These are phyloP conservation scores for Wickerhamiella nectarea DNA, from an alignment of 805 yeast genomes.

Conservation along the genomic window DNA sequence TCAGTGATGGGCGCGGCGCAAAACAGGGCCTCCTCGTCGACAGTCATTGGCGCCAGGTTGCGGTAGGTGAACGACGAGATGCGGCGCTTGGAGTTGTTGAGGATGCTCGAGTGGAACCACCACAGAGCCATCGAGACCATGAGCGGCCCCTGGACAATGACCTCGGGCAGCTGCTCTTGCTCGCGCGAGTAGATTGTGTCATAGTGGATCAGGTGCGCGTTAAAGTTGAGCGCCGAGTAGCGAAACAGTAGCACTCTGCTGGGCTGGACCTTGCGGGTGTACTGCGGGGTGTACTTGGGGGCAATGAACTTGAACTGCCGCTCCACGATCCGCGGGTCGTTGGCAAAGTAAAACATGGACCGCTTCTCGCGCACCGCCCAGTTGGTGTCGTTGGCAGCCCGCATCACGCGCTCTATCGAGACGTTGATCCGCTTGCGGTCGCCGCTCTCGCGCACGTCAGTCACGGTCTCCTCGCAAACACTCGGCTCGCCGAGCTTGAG, in stretches of 20 bases:
- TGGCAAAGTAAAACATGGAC: constrained; percentile 45
- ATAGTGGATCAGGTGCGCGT: constrained; percentile 75
- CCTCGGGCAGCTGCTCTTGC: constrained; percentile 45
- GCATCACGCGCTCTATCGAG: constrained; percentile 39
- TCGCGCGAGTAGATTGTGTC: constrained; percentile 39
- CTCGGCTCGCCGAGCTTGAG: constrained; percentile 30
- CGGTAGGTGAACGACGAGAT: constrained; percentile 34
- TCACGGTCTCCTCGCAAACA: constrained; percentile 41
- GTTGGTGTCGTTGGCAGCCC: constrained; percentile 17
- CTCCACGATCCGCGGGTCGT: constrained; percentile 18
- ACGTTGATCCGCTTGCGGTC: constrained; percentile 33
- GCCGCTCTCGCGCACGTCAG: constrained; percentile 13
- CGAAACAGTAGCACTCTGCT: constrained; percentile 37
- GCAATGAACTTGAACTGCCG: constrained; percentile 15
- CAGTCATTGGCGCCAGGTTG: constrained; percentile 38
- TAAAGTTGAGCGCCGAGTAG: constrained; percentile 65
- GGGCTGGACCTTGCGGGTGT: constrained; percentile 26
- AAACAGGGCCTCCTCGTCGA: constrained; percentile 25
- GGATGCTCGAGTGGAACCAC: constrained; percentile 29
- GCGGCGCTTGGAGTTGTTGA: constrained; percentile 13
- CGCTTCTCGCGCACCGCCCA: constrained; percentile 39
- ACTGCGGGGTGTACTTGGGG: constrained; percentile 15
- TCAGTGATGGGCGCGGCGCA: constrained; percentile 16
- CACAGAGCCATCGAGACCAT: constrained; percentile 46
- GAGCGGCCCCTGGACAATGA: constrained; percentile 74